phyloP scores from a whole-genome alignment of 179 eudicot species.

The Gypsophila paniculata region DNA sequence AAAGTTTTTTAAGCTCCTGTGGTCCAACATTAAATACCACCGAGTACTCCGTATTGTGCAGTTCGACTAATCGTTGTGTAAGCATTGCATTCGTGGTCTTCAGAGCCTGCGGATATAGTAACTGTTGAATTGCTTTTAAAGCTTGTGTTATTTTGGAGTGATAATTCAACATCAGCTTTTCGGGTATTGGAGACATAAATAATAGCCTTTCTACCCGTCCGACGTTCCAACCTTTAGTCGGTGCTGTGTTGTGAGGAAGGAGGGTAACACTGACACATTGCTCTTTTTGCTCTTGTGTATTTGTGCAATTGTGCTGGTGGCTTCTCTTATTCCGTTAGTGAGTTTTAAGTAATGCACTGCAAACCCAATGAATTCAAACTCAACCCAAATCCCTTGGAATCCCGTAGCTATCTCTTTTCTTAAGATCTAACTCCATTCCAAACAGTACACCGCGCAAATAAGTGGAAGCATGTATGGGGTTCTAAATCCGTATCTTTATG shows the following conservation, averaged over 20 bases:
- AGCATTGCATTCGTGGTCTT: neutral
- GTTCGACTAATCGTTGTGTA: neutral
- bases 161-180: neutral
- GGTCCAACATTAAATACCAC: neutral
- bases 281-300: neutral
- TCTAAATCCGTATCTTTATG: no score
- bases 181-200: neutral
- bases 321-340: neutral
- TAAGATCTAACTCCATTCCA: no score
- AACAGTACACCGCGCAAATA: no score
- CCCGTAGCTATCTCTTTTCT: no score
- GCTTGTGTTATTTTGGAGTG: neutral
- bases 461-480: no score
- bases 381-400: no score
- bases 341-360: neutral
- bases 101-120: neutral
- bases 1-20: neutral
- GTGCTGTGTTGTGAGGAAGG: neutral
- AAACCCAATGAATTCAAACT: no score
- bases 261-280: neutral
- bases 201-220: neutral
- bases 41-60: no score
- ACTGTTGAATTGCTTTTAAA: neutral
- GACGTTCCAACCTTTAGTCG: neutral
- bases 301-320: neutral